A percentile compares a stretch with the other conserved stretches of the same genome.
Evolutionary conservation across 2,329 filamentous ascomycete species (phyloP).

Genomic region (Penicillium sumatraense): DNA sequence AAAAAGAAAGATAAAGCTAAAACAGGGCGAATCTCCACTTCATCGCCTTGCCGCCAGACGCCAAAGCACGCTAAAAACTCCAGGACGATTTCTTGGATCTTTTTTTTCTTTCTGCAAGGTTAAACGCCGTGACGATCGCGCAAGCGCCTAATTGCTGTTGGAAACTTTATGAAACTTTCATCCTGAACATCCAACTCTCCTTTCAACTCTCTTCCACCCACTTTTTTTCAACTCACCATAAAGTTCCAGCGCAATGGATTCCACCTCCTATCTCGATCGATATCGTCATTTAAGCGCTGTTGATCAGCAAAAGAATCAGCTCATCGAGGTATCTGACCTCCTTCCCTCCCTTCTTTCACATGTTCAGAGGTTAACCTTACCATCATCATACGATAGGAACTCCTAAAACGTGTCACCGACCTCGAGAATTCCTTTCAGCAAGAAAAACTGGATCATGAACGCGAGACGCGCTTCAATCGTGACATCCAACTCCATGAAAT

Average conservation of each 20-base stretch:
- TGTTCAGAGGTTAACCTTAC: constrained; percentile 20
- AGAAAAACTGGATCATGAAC: constrained; percentile 52
- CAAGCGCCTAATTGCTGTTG: constrained; percentile 15
- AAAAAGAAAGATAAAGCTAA: constrained; percentile 11
- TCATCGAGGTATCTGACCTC: constrained; percentile 49
- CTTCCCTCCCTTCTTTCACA: constrained; percentile 9
- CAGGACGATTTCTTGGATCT: constrained; percentile 9
- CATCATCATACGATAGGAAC: constrained; percentile 42
- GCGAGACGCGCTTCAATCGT: constrained; percentile 53
- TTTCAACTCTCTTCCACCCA: constrained; percentile 6
- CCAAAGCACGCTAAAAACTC: constrained; percentile 5
- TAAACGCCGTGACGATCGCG: constrained; percentile 21
- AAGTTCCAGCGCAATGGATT: constrained; percentile 32
- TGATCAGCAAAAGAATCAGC: constrained; percentile 52
- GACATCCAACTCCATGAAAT: constrained; percentile 54
- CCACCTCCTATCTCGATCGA: constrained; percentile 44
- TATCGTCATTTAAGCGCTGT: constrained; percentile 49
- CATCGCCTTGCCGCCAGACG: neutral
- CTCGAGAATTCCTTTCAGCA: constrained; percentile 50
- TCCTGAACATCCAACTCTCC: constrained; percentile 5
- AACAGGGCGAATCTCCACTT: neutral
- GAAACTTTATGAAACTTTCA: neutral
- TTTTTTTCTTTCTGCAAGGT: constrained; percentile 9
- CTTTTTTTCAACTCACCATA: neutral
- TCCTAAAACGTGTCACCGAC: constrained; percentile 49